Conservation (phyloP, 345 rosid genomes). For the Murraya koenigii region DNA sequence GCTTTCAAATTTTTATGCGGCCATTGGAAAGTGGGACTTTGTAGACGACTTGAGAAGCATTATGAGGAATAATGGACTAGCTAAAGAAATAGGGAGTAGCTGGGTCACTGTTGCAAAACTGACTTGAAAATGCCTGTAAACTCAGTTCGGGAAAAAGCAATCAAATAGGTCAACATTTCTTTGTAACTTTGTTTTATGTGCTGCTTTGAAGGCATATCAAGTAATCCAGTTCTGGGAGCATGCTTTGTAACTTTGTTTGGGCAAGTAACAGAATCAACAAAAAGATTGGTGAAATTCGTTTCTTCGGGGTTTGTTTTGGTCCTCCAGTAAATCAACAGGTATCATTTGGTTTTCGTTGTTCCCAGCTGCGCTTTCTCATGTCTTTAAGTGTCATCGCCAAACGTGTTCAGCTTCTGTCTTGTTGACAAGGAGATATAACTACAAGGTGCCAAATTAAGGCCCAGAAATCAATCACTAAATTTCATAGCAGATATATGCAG, state of each 20-base stretch:
- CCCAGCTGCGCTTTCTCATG: background rate
- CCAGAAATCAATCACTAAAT: background rate
- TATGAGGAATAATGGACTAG: constrained; percentile 45
- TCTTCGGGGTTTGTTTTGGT: background rate
- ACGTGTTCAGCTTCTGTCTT: background rate
- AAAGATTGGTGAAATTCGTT: background rate
- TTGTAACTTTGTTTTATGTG: too few relatives aligned
- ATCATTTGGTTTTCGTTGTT: background rate
- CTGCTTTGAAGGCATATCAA: background rate
- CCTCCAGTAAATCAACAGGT: too few relatives aligned
- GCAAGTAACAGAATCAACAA: background rate
- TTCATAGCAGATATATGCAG: background rate
- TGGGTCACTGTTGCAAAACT: constrained; percentile 22
- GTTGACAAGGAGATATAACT: background rate
- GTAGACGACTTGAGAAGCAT: constrained; percentile 49
- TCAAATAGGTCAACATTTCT: background rate
- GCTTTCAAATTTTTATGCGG: constrained; percentile 68
- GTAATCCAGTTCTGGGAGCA: background rate
- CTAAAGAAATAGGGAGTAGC: constrained; percentile 66
- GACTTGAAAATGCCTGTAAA: constrained; percentile 3
- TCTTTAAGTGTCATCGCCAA: background rate
- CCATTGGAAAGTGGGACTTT: constrained; percentile 57
- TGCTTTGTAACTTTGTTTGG: background rate
- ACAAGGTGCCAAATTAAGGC: background rate
- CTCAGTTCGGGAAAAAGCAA: background rate